A percentile compares a stretch with the other conserved stretches of the same genome.
phyloP scores from a whole-genome alignment of 1,284 basidiomycete genomes.

The Ganoderma boninense region DNA sequence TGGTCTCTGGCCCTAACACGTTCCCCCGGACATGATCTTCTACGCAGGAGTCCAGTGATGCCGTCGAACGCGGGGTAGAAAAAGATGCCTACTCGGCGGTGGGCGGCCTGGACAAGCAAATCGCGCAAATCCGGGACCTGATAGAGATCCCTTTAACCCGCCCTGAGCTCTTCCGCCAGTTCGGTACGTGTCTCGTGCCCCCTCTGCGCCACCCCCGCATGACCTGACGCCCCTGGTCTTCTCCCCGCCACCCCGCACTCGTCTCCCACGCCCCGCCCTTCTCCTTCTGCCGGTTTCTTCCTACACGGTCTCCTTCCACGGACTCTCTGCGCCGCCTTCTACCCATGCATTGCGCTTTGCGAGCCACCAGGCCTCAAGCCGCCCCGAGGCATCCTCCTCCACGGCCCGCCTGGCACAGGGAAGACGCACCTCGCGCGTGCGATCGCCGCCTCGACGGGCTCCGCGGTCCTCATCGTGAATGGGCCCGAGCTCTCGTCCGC shows the following conservation, averaged over 20 bases:
- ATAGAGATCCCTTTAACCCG: constrained; percentile 93
- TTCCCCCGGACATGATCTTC: background rate
- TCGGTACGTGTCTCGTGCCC: constrained; percentile 61
- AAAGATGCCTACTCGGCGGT: constrained; percentile 75
- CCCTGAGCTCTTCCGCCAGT: constrained; percentile 90
- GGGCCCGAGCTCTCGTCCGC: constrained; percentile 95
- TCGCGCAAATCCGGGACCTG: constrained; percentile 90
- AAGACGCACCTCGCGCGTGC: constrained; percentile 94
- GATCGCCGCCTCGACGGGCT: constrained; percentile 83
- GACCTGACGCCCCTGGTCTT: constrained; percentile 16
- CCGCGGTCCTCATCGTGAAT: constrained; percentile 89
- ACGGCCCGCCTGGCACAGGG: constrained; percentile 94
- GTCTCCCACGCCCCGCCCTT: background rate
- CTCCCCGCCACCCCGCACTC: background rate
- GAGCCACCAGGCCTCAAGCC: constrained; percentile 77
- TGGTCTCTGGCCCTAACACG: background rate
- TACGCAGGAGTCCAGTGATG: constrained; percentile 52
- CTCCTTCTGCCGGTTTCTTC: background rate
- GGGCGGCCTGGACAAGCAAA: constrained; percentile 91
- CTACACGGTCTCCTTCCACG: background rate
- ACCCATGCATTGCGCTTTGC: background rate
- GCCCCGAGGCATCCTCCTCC: constrained; percentile 88
- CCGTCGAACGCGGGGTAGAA: constrained; percentile 50
- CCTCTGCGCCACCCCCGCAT: constrained; percentile 4
- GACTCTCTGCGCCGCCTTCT: background rate